A percentile compares a stretch with the other conserved stretches of the same genome.
phyloP scores from a whole-genome alignment of 352 stramenopile species.

The Thraustochytrium striatum region DNA sequence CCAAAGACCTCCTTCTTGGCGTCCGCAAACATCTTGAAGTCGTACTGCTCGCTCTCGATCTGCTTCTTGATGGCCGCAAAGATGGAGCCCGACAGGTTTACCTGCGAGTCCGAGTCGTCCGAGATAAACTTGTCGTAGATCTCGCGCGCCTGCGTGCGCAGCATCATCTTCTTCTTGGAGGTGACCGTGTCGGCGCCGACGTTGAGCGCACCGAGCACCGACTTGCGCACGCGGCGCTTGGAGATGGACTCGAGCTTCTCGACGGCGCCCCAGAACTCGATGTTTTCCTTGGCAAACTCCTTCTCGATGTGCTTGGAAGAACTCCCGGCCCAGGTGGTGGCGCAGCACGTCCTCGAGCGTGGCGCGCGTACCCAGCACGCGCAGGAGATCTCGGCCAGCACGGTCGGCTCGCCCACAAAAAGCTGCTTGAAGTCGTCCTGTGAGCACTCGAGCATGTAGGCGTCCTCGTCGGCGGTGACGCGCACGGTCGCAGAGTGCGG shows the following conservation, averaged over 20 bases:
- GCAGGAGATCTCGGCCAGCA: slow-evolving; percentile 44
- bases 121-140: slow-evolving; percentile 37
- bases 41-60: slow-evolving; percentile 4
- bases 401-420: slow-evolving; percentile 39
- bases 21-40: slow-evolving; percentile 48
- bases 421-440: slow-evolving; percentile 43
- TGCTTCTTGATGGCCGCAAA: slow-evolving; percentile 12
- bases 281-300: slow-evolving; percentile 46
- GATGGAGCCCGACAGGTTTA: slow-evolving; percentile 10
- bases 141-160: not conserved
- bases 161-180: slow-evolving; percentile 33
- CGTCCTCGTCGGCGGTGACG: slow-evolving; percentile 11
- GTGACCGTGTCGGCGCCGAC: slow-evolving; percentile 8
- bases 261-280: slow-evolving; percentile 41
- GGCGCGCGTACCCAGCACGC: slow-evolving; percentile 29
- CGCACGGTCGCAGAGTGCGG: slow-evolving; percentile 33
- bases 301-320: slow-evolving; percentile 42
- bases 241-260: slow-evolving; percentile 43
- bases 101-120: slow-evolving; percentile 13
- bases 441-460: slow-evolving; percentile 43
- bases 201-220: slow-evolving; percentile 42
- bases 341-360: slow-evolving; percentile 33
- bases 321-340: slow-evolving; percentile 37
- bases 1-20: slow-evolving; percentile 42
- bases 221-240: slow-evolving; percentile 12